phyloP scores from a whole-genome alignment of 495 filamentous ascomycete species.

The Trichoderma parareesei region DNA sequence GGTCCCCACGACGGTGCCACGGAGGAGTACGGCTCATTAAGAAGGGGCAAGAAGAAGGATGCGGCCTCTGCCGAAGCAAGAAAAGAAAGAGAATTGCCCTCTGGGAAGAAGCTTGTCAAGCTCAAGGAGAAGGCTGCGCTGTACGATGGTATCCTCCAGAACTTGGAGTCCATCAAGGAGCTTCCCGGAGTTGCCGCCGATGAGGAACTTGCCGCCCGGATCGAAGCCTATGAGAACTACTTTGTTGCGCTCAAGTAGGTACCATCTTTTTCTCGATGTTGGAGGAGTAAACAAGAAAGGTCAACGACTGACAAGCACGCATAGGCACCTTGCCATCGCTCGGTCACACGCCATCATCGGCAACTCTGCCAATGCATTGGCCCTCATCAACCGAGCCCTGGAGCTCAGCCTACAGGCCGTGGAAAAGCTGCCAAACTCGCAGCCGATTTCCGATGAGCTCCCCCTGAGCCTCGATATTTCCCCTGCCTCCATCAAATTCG shows the following conservation, averaged over 20 bases:
- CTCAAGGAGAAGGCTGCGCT: conserved; percentile 82
- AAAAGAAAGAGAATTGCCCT: conserved; percentile 22
- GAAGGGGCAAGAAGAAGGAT: conserved; percentile 1
- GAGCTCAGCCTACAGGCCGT: conserved; percentile 39
- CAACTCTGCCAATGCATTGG: conserved; percentile 73
- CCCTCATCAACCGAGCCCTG: conserved; percentile 64
- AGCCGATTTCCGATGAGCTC: conserved; percentile 18
- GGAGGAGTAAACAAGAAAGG: not conserved
- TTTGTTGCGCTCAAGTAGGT: conserved; percentile 81
- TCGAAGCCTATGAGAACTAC: conserved; percentile 71
- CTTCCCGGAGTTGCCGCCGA: conserved; percentile 90
- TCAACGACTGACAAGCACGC: conserved; percentile 1
- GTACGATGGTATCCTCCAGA: conserved; percentile 87
- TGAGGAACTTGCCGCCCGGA: conserved; percentile 59
- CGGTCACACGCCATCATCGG: conserved; percentile 71
- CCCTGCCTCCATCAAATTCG: conserved; percentile 44
- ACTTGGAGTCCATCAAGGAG: conserved; percentile 81
- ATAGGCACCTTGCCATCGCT: conserved; percentile 75
- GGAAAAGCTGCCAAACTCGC: conserved; percentile 29
- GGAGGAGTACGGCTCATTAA: conserved; percentile 27
- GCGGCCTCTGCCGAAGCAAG: conserved; percentile 22
- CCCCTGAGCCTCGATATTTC: conserved; percentile 17
- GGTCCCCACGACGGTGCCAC: conserved; percentile 67
- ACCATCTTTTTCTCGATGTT: conserved; percentile 2
- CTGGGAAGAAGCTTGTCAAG: conserved; percentile 49